Evolutionary conservation across 768 basidiomycete species (phyloP), one percentile per base, ranked within the genome.

Genomic region (Leccinum incarnatum): DNA sequence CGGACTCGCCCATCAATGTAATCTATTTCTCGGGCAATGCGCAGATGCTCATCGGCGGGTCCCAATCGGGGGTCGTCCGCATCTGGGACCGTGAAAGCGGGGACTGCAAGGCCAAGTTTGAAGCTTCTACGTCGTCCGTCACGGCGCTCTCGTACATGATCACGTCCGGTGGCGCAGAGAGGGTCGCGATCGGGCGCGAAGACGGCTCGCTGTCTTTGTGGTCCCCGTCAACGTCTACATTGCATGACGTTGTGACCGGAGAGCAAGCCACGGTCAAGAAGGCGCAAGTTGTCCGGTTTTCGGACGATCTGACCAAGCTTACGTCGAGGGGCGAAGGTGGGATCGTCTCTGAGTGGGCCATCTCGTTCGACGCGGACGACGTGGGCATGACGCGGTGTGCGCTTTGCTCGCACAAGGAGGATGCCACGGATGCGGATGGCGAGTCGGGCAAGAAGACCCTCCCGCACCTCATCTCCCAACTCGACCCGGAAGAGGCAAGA

Each of bases 1-100:
- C 7, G 11, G 42, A 45, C 19, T 37, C 30, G 11, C 46, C 45
- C 1, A 27, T 57, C 19, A 45, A 32, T 0, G 58, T 55, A 0
- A 32, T 71, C 37, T 14, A 46, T 11, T 71, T 70, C 51, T 68
- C 69, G 10, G 51, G 48, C 8, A 56, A 65, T 25, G 61, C 56
- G 5, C 30, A 27, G 27, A 40, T 53, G 7, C 55, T 71, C 42
- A 59, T 66, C 23, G 65, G 69, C 0, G 71, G 65, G 3, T 69
- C 58, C n/a, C 1, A 56, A 27, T 23, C 52, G 4, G 62, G 62
- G 3, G 49, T 54, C 3, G 61, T 72, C 8, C 58, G 36, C 0
- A 17, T 72, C 17, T 72, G 67, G 70, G 63, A 68, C 30, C 59
- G 53, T 3, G 27, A 46, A 0, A 65, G 54, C 29, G 66, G 69